Conservation (phyloP, 1,284 basidiomycete species). For the Naganishia albida region DNA sequence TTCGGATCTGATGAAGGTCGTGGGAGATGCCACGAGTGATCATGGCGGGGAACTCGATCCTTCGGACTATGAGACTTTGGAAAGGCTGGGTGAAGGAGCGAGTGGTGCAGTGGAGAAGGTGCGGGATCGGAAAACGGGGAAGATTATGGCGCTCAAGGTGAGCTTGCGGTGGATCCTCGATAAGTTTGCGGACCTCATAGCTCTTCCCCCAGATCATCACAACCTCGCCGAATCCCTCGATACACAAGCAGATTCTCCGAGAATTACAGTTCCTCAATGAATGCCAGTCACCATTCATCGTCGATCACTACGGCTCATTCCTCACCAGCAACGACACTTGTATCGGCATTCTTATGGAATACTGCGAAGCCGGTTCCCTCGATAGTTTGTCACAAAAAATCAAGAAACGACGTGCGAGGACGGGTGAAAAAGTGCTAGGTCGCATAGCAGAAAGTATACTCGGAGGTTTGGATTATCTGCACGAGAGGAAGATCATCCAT, state of each 20-base stretch:
- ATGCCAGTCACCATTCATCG: conserved; percentile 83
- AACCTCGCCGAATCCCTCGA: conserved; percentile 84
- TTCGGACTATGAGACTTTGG: conserved; percentile 69
- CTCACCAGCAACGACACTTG: conserved; percentile 88
- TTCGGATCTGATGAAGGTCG: conserved; percentile 25
- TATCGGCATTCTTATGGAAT: conserved; percentile 96
- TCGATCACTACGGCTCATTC: conserved; percentile 91
- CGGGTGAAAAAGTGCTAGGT: conserved; percentile 88
- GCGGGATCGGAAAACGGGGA: conserved; percentile 69
- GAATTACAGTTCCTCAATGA: conserved; percentile 88
- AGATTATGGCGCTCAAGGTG: conserved; percentile 86
- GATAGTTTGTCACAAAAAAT: conserved; percentile 85
- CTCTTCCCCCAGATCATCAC: conserved; percentile 69
- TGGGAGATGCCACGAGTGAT: conserved; percentile 21
- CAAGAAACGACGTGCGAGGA: conserved; percentile 73
- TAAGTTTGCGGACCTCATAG: too few relatives aligned
- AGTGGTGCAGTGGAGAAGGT: conserved; percentile 95
- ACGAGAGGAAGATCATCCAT: conserved; percentile 88
- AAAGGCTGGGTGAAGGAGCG: conserved; percentile 86
- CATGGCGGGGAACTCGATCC: conserved; percentile 43
- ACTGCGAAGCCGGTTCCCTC: conserved; percentile 76
- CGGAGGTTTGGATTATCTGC: conserved; percentile 88
- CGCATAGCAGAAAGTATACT: conserved; percentile 80
- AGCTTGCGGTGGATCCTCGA: conserved; percentile 33
- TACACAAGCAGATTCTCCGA: conserved; percentile 81